Base-by-base conservation (phyloP, 305 asterid genomes). In the Petunia hybrid region DNA sequence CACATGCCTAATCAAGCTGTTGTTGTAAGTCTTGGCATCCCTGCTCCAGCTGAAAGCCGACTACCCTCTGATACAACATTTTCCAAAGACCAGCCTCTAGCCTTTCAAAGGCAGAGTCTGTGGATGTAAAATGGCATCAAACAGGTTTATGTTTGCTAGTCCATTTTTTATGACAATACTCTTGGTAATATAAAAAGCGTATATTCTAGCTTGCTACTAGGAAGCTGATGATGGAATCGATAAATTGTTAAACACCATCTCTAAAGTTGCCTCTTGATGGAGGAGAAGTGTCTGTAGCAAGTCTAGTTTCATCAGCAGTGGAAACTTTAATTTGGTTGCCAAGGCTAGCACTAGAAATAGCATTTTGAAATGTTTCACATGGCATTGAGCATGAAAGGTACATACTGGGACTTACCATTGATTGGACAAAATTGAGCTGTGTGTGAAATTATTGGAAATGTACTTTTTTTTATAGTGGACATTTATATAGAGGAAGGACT, bases 11-110 rank as follows among this genome's bases (percentile, higher is more conserved):
- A 87, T 39, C 85, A 92, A 62, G 41, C 86, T 85, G 0, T 76
- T 68, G 43, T 86, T 87, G 38, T 89, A 92, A 39, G 78, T 83
- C 68, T 71, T 79, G 4, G 92, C 93, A 81, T 86, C 31, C 90
- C 93, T 22, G 31, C 31, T 8, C 93, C 94, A 0, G 36, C 84
- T 1, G 90, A 78, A 2, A 95, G 93, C 95, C 95, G 89, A 0
- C 95, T 92, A 0, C 89, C 89, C 78, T 91, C 97, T 3, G 93
- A 43, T 42, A 91, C 92, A 3, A 91, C 91, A 3, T 89, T 80
- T 40, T 82, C 77, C 22, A 90, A 35, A 7, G 82, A 74, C 0
- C 76, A 81, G 5, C 89, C 14, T 80, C 70, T 16, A 80, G 60
- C 89, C 97, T 88, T 78, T 87, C 90, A 41, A 89, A 53, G 0